Conservation (phyloP, 2,329 filamentous ascomycete species). For the Aspergillaceae sp. region DNA sequence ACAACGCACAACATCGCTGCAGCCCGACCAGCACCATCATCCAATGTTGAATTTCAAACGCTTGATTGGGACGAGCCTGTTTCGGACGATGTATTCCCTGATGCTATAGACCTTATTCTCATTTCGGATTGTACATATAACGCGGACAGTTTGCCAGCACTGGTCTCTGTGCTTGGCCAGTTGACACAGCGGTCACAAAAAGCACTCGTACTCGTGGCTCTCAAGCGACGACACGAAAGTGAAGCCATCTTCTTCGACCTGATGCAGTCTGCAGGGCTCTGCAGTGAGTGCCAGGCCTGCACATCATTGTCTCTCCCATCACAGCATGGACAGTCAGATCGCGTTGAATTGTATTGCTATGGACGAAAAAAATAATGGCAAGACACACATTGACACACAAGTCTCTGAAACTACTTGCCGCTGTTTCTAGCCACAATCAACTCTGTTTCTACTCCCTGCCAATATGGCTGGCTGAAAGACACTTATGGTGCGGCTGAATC, state of each 20-base stretch:
- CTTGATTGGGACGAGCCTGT: conserved; percentile 57
- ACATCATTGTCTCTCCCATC: conserved; percentile 26
- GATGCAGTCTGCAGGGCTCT: conserved; percentile 38
- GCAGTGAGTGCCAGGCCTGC: conserved; percentile 20
- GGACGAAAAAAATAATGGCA: conserved; percentile 4
- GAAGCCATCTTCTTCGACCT: conserved; percentile 59
- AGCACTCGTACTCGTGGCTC: conserved; percentile 49
- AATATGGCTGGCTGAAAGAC: not conserved
- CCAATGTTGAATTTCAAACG: conserved; percentile 40
- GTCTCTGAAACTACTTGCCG: too few species aligned
- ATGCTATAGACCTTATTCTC: conserved; percentile 50
- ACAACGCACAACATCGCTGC: conserved; percentile 46
- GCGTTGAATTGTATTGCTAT: conserved; percentile 33
- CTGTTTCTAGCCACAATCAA: not conserved
- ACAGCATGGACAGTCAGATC: conserved; percentile 26
- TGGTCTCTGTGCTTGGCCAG: conserved; percentile 50
- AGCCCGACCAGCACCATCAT: conserved; percentile 36
- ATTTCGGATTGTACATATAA: conserved; percentile 70
- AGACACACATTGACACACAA: not conserved
- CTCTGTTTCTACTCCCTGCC: not conserved
- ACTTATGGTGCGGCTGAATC: not conserved
- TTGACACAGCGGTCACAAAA: conserved; percentile 43
- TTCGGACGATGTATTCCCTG: conserved; percentile 30
- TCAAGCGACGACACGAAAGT: conserved; percentile 60
- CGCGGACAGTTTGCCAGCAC: conserved; percentile 53